Base-by-base conservation (phyloP, 495 filamentous ascomycete genomes). In the Penicillium riverlandense region DNA sequence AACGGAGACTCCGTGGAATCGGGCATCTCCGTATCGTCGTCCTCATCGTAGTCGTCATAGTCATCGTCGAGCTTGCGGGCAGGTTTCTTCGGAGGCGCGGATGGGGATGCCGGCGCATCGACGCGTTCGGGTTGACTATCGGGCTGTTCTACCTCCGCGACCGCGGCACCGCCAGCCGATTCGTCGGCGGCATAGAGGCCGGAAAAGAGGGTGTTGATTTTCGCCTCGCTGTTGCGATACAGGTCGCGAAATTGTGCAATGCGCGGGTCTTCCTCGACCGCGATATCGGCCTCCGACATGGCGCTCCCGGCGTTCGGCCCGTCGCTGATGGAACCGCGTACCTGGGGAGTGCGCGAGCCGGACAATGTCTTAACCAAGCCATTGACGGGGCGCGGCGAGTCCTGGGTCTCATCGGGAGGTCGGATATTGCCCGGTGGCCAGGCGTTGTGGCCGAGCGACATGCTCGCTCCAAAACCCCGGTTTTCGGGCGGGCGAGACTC, bases 11-110 rank as follows among this genome's bases (percentile, higher is more conserved):
- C 62, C 40, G 62, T 54, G 22, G 60, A 55, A 37, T 74, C 67
- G 11, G 76, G 72, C 28, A 83, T 80, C 29, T 83, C 80, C 3
- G 81, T 80, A 4, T 87, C 84, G 35, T 94, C 87, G 43, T 92
- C 88, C 38, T 95, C 88, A 46, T 95, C 86, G 38, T 86, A 84
- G 48, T 89, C 85, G 53, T 88, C 82, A 52, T 76, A 80, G 52
- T 92, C 85, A 55, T 89, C 87, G 58, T 86, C 83, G 54, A 95
- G 84, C 39, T 83, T 80, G 31, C 88, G 73, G 33, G 84, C 74
- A 33, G 82, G 53, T 50, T 81, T 86, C 57, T 76, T 77, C 10
- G 75, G 63, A n/a, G 72, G 66, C 27, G 63, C 55, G 16, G 68
- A 54, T 37, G 54, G 48, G 15, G 57, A 56, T 44, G 53, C 53